These are phyloP conservation scores for Tuber calosporum DNA, from an alignment of 495 filamentous ascomycete species.

Conservation along the genomic window DNA sequence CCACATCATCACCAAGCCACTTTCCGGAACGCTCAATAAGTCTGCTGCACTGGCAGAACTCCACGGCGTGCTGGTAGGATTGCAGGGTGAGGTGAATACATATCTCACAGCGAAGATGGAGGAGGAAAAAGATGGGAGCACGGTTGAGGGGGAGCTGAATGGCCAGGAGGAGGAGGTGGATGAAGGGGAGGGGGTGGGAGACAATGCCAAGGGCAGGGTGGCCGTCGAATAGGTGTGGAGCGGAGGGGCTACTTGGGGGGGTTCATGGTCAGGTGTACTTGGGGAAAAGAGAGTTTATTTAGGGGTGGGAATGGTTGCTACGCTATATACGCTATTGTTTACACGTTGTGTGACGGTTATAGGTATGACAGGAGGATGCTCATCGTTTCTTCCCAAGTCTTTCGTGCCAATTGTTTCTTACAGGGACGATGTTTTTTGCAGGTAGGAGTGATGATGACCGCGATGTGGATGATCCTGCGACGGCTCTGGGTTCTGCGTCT, in stretches of 20 bases:
- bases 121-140: conserved; percentile 58
- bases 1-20: conserved; percentile 45
- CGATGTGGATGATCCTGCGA: background rate
- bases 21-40: conserved; percentile 49
- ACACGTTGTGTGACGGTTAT: background rate
- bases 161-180: conserved; percentile 54
- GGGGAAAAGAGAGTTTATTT: background rate
- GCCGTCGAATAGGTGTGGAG: background rate
- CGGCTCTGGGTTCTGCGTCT: background rate
- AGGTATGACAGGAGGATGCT: background rate
- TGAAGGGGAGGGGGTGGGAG: conserved; percentile 82
- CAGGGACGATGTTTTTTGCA: background rate
- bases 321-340: background rate
- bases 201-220: conserved; percentile 60
- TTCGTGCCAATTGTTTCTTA: conserved; percentile 39
- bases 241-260: background rate
- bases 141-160: conserved; percentile 44
- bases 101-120: conserved; percentile 86
- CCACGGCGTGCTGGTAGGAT: conserved; percentile 51
- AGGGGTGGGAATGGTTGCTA: background rate
- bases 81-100: conserved; percentile 71
- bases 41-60: conserved; percentile 61
- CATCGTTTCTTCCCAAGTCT: conserved; percentile 25
- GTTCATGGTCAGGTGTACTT: background rate
- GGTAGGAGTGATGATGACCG: background rate